Evolutionary conservation across 169 alveolate genomes (phyloP), one percentile per base, ranked within the genome.

Genomic region (Plasmodium relictum): DNA sequence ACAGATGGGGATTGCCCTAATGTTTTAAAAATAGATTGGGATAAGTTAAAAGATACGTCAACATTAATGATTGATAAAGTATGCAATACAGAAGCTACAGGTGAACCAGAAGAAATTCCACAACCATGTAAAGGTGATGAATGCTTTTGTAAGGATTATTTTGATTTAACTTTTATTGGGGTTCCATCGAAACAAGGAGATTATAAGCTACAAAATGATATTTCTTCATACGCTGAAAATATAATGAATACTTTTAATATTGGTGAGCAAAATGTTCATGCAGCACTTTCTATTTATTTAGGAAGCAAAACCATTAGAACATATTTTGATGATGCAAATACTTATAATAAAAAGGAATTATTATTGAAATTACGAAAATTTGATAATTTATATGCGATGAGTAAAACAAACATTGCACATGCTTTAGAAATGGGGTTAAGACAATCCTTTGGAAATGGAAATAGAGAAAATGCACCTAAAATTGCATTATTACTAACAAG

Each of bases 401-500:
- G 52, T n/a, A 62, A 76, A 76, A 76, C 88, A 16, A 76, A 76
- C 26, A 62, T 76, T 20, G 24, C 74, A 18, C 68, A 76, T 20
- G 73, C 88, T 6, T 42, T 76, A 63, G 68, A 45, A 18, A 16
- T 62, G n/a, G 88, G 88, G n/a, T 39, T 76, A n/a, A 62, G 62
- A 31, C 88, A 76, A 39, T 45, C 76, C 5, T 76, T 76, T 76
- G 72, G 76, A 66, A 76, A 63, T 45, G 88, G 88, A 1, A 22
- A 76, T 31, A 76, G 88, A 54, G 88, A 56, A 56, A 66, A 76
- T 9, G 88, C 88, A 0, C 88, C 88, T 12, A 76, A 76, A 52
- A 22, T 76, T 45, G 52, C 88, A 24, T 7, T 76, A 22, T 66
- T 76, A 63, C 74, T 76, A 10, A 76, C 88, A 44, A 44, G 62